Evolutionary conservation across 148 eudicot species (phyloP).

Genomic region (Silene uniflora): DNA sequence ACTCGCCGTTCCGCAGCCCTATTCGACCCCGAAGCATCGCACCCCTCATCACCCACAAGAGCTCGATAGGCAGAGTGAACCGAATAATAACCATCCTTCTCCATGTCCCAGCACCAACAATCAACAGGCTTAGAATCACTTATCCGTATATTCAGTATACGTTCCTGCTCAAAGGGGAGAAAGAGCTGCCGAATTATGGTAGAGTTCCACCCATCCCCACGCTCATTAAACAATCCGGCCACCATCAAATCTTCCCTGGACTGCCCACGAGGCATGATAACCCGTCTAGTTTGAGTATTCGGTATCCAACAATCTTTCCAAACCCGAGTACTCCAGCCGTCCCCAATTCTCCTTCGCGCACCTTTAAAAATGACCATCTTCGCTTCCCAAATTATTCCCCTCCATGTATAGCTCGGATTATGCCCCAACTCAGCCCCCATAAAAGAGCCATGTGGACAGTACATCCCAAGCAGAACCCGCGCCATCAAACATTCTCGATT

Average conservation of each 20-base stretch:
- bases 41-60: too few species aligned
- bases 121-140: background rate
- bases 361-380: background rate
- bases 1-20: too few species aligned
- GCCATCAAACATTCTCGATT: background rate
- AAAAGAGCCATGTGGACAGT: background rate
- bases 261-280: background rate
- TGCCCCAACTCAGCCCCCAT: background rate
- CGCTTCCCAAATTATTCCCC: background rate
- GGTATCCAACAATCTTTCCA: background rate
- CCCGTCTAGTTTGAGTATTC: background rate
- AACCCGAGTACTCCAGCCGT: background rate
- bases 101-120: background rate
- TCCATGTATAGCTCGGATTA: too few species aligned
- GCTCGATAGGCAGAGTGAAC: background rate
- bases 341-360: background rate
- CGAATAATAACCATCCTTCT: background rate
- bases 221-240: background rate
- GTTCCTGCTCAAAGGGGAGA: background rate
- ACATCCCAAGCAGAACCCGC: background rate
- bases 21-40: too few species aligned
- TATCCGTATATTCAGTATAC: background rate
- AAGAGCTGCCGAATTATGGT: background rate
- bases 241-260: background rate
- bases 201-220: too few species aligned